Evolutionary conservation across 768 basidiomycete species (phyloP), one percentile per base, ranked within the genome.

Genomic region (Suillus weaverae): DNA sequence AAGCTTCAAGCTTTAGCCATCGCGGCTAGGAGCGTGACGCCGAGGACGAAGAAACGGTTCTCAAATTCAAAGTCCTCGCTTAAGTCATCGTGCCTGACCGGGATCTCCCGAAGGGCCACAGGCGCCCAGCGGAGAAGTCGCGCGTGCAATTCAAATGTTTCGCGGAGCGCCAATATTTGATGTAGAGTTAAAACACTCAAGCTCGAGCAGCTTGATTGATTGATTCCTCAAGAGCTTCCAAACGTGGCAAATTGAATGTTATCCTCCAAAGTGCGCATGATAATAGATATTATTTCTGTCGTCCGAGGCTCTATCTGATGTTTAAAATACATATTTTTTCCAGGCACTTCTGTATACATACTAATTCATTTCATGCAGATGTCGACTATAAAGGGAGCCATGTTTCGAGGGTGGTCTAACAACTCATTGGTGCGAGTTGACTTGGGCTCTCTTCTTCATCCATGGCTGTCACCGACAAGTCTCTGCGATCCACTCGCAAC

Each of bases 381-480:
- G 14, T 30, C 9, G 18, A 30, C 38, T 59, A 59, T 59, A 59
- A 59, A 59, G 55, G 36, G 22, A 9, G 22, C 7, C 22, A 39
- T 38, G 36, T 22, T 39, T 57, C 56, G 14, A 57, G 18, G 50
- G 3, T 20, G 16, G 14, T 22, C 50, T 51, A 7, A 32, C 16
- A 55, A 36, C 61, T 57, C 32, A 20, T 16, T 16, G 30, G 32
- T 39, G 16, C 2, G 26, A 57, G 51, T 55, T 62, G 7, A 50
- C 33, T 62, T 26, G 3, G 16, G 5, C 32, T 11, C 33, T 7
- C 51, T 26, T 38, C 22, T 13, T 38, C 36, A 30, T n/a, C 22
- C 30, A 62, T 62, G 62, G 50, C 48, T 8, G 22, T 32, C 32
- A 60, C 63, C 63, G 65, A 66, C 50, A 64, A 64, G 33, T 44